phyloP scores from a whole-genome alignment of 2,329 filamentous ascomycete genomes.

The Hypoxylon rubiginosum region DNA sequence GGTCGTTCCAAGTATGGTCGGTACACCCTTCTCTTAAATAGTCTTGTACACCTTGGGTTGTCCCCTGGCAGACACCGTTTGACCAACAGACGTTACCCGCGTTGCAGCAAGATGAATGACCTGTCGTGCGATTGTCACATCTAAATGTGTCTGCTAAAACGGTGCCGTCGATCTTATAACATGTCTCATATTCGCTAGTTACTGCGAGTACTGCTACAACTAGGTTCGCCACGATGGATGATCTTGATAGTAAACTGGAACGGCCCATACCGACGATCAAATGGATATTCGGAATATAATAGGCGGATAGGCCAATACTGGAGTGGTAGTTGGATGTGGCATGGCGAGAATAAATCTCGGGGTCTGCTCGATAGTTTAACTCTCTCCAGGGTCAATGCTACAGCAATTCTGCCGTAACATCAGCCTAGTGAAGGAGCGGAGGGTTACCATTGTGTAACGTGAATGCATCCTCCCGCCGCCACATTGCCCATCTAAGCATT shows the following conservation, averaged over 20 bases:
- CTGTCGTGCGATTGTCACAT: conserved; percentile 25
- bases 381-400: too few species aligned
- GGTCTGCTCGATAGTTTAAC: not conserved
- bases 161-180: conserved; percentile 19
- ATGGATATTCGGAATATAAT: not conserved
- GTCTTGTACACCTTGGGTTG: not conserved
- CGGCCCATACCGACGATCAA: not conserved
- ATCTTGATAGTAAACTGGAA: not conserved
- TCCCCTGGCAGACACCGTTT: conserved; percentile 26
- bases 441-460: too few species aligned
- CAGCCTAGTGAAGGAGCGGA: too few species aligned
- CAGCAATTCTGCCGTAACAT: too few species aligned
- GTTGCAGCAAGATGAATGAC: conserved; percentile 28
- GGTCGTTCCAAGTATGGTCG: conserved; percentile 18
- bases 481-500: too few species aligned
- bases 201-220: not conserved
- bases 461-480: too few species aligned
- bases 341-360: not conserved
- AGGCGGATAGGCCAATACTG: not conserved
- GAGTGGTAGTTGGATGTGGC: too few species aligned
- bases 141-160: not conserved
- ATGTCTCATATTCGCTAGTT: conserved; percentile 19
- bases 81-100: conserved; percentile 28
- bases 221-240: not conserved
- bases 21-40: conserved; percentile 29